These are phyloP conservation scores for Fusarium concolor DNA, from an alignment of 2,329 filamentous ascomycete species.

Conservation along the genomic window DNA sequence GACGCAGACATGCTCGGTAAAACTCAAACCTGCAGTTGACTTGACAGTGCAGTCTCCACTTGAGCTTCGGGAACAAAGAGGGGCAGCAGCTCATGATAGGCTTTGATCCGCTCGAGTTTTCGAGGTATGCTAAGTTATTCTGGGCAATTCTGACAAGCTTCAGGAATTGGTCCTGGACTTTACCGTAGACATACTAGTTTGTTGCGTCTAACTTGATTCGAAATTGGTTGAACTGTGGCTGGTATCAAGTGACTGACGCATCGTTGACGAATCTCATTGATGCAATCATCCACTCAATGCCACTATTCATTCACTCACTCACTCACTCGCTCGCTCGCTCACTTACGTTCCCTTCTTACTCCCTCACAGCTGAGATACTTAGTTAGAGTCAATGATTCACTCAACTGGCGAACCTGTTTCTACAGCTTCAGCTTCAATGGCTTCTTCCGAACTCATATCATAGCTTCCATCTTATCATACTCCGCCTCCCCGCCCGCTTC, in stretches of 20 bases:
- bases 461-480: neutral
- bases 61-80: constrained; percentile 9
- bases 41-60: constrained; percentile 10
- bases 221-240: constrained; percentile 21
- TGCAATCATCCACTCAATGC: constrained; percentile 18
- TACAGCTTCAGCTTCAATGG: constrained; percentile 9
- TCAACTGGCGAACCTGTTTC: neutral
- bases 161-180: constrained; percentile 32
- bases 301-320: constrained; percentile 2
- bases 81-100: neutral
- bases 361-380: neutral
- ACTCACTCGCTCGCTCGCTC: constrained; percentile 13
- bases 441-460: constrained; percentile 16
- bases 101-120: too few species aligned
- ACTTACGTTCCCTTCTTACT: constrained; percentile 2
- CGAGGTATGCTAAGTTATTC: constrained; percentile 1
- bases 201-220: constrained; percentile 1
- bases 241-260: constrained; percentile 46
- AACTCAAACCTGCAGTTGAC: neutral
- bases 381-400: constrained; percentile 2
- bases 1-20: constrained; percentile 1
- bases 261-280: constrained; percentile 36
- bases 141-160: constrained; percentile 25
- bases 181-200: constrained; percentile 35
- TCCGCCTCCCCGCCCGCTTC: constrained; percentile 26